phyloP scores from a whole-genome alignment of 495 filamentous ascomycete genomes.

The Venustampulla echinocandica region DNA sequence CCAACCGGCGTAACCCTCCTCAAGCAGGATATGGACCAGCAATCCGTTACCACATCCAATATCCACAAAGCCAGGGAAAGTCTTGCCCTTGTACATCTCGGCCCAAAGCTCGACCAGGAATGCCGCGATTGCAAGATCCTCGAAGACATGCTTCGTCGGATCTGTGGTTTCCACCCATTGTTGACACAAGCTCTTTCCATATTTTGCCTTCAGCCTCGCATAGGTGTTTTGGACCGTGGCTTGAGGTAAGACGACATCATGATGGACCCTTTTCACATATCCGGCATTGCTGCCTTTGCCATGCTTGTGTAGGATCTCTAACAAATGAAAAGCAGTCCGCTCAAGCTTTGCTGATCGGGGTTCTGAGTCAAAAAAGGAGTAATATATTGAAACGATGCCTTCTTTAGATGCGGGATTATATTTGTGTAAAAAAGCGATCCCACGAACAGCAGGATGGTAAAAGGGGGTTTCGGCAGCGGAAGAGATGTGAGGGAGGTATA shows the following conservation, averaged over 20 bases:
- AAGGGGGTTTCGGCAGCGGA: constrained; percentile 59
- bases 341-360: constrained; percentile 45
- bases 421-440: constrained; percentile 65
- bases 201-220: constrained; percentile 63
- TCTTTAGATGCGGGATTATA: constrained; percentile 32
- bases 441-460: constrained; percentile 72
- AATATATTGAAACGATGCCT: constrained; percentile 58
- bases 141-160: constrained; percentile 86
- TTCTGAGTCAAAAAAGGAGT: constrained; percentile 47
- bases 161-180: constrained; percentile 81
- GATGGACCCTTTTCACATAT: constrained; percentile 66
- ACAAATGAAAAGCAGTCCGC: constrained; percentile 61
- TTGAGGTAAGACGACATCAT: constrained; percentile 68
- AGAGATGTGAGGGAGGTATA: constrained; percentile 69
- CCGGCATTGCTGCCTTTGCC: constrained; percentile 52
- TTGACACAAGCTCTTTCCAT: constrained; percentile 57
- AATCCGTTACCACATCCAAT: constrained; percentile 94
- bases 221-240: constrained; percentile 73
- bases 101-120: constrained; percentile 91
- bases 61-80: constrained; percentile 87
- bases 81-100: constrained; percentile 57
- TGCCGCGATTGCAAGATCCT: constrained; percentile 85
- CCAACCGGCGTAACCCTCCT: constrained; percentile 78
- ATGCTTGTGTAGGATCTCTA: constrained; percentile 68
- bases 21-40: constrained; percentile 72